Base-by-base conservation (phyloP, 257 asterid genomes). In the Penstemon eatonii region DNA sequence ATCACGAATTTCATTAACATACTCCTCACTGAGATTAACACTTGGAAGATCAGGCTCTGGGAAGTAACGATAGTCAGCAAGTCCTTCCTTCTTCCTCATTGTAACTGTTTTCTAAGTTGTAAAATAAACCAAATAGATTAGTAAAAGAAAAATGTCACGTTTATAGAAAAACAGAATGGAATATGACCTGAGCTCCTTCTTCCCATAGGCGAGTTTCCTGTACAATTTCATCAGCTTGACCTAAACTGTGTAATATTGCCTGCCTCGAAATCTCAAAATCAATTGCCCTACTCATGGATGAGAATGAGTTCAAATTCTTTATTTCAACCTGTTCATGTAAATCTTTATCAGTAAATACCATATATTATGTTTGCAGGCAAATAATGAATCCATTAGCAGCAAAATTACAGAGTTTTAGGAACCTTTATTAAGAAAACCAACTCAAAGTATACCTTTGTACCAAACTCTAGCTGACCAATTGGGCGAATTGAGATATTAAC, bases 21-120 rank as follows among this genome's bases (percentile, higher is more conserved):
- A 94, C 42, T 85, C 96, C 72, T 87, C 74, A 18, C 70, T 90
- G 69, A 91, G 85, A 79, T 81, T 46, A 73, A 94, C 96, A 53
- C 88, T 95, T 6, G 96, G 99, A 81, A 94, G 96, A 85, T 94
- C 99, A 13, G 97, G 99, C 83, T 94, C 99, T 3, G 99, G 99
- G 80, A 94, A 94, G 80, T 94, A 94, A 43, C 97, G 92, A 75
- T 94, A 93, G 75, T 93, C 99, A 53, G 99, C 47, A 71, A 93
- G 99, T 65, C 99, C 99, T 85, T 93, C 99, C 82, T 93, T 93
- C 76, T 93, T 90, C 73, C 99, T 86, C 97, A 90, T 93, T 51
- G 97, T 84, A 76, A 89, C 89, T 46, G 99, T 93, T 91, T 79
- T 93, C 99, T 93, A 79, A 62, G 75, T 77, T 60, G 45, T 61